Base-by-base conservation (phyloP, 805 yeast genomes). In the Millerago galiae region DNA sequence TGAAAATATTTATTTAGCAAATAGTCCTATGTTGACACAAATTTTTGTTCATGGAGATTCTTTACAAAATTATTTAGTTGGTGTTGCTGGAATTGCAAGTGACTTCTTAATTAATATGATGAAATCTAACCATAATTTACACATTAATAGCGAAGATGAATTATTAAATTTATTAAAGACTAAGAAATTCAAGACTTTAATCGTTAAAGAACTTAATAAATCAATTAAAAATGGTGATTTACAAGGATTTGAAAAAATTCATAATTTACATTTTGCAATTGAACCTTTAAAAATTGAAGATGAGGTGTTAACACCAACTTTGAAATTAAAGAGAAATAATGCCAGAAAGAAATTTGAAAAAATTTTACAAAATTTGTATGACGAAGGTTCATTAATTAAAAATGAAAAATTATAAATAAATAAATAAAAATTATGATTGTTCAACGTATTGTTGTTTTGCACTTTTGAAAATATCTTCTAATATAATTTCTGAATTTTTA, bases 281-380 rank as follows among this genome's bases (percentile, higher is more conserved):
- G 86, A 82, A 51, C 86, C 88, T 8, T 65, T 82, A 48, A 77
- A 67, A 32, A 59, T 78, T 15, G 80, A 72, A 42, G 77, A 78
- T 48, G 81, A 77, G 42, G 74, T 77, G 9, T 59, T 83, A 31
- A 83, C 91, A 2, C 90, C 90, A 35, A 83, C 90, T 8, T 53
- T 76, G 49, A 77, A 77, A 56, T 62, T 76, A 41, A 75, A 75
- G 59, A 65, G 85, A 45, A 63, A 70, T 1, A 65, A 67, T 34
- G 77, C 79, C 0, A 67, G 66, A 30, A 67, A 67, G 56, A 61
- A 59, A 41, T 79, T 71, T 56, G 59, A 61, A 34, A 42, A 51
- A 8, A 65, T 63, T 16, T 56, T 79, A 44, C 65, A 66, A 15
- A 50, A 47, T 7, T 53, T 79, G 62, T 79, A 79, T 49, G 60